Conservation (phyloP, 371 early-diverging fungal species). For the Conidiobolus coronatus region DNA sequence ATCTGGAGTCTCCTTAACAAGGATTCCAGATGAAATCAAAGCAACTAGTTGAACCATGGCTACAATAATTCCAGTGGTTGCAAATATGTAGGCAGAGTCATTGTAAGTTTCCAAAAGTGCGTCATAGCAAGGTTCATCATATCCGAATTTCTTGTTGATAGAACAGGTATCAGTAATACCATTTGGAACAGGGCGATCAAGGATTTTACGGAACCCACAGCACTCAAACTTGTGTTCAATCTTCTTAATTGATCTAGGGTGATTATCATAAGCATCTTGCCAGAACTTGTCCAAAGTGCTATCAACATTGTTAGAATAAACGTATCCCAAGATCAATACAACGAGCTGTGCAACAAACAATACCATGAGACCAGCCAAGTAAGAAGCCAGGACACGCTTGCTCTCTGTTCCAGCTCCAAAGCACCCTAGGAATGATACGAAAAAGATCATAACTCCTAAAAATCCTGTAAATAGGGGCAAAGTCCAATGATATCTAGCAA, state of each 20-base stretch:
- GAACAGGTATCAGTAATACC: conserved; percentile 1
- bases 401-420: neutral
- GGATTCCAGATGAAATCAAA: too few species aligned
- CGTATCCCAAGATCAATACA: neutral
- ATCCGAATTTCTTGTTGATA: conserved; percentile 4
- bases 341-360: neutral
- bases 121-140: conserved; percentile 2
- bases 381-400: neutral
- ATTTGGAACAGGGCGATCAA: conserved; percentile 6
- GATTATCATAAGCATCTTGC: conserved; percentile 3
- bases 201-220: conserved; percentile 5
- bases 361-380: neutral
- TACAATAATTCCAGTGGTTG: too few species aligned
- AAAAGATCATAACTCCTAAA: neutral
- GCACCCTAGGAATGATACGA: neutral
- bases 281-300: conserved; percentile 1
- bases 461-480: neutral
- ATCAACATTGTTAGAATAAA: neutral
- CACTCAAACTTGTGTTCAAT: conserved; percentile 7
- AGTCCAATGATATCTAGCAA: neutral
- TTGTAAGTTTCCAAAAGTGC: neutral
- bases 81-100: neutral
- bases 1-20: too few species aligned
- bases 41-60: too few species aligned
- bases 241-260: conserved; percentile 3